A percentile compares a stretch with the other conserved stretches of the same genome.
phyloP scores from a whole-genome alignment of 2,329 filamentous ascomycete genomes.

The Colletotrichum lentis region DNA sequence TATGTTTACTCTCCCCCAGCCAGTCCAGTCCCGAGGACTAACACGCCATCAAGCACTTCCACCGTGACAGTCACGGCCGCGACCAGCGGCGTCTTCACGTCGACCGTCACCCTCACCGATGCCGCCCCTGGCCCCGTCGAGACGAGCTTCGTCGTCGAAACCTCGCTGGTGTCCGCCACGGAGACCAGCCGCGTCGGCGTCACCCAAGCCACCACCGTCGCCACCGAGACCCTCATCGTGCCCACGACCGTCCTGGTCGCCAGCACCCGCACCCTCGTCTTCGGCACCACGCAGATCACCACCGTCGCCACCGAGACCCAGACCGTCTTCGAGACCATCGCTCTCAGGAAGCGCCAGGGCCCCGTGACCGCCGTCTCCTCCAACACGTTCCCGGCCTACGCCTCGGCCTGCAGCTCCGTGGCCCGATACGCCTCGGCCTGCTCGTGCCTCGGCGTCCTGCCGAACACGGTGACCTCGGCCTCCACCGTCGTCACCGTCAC shows the following conservation, averaged over 20 bases:
- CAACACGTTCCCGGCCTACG: slow-evolving; percentile 39
- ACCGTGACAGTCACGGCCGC: slow-evolving; percentile 28
- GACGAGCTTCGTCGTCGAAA: slow-evolving; percentile 27
- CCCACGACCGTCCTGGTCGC: slow-evolving; percentile 31
- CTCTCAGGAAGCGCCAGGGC: slow-evolving; percentile 28
- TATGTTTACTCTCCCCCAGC: background rate
- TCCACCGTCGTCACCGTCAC: slow-evolving; percentile 29
- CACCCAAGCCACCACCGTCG: slow-evolving; percentile 25
- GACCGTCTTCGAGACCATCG: slow-evolving; percentile 30
- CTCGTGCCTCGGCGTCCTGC: slow-evolving; percentile 41
- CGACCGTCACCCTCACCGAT: slow-evolving; percentile 18
- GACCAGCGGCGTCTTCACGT: slow-evolving; percentile 33
- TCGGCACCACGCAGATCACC: slow-evolving; percentile 32
- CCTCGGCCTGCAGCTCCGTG: slow-evolving; percentile 40
- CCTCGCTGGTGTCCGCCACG: slow-evolving; percentile 4
- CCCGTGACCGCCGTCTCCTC: slow-evolving; percentile 6
- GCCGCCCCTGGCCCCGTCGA: slow-evolving; percentile 11
- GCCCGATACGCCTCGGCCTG: slow-evolving; percentile 42
- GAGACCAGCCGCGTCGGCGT: slow-evolving; percentile 15
- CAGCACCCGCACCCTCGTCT: slow-evolving; percentile 29
- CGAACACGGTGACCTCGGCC: slow-evolving; percentile 38
- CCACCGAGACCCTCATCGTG: slow-evolving; percentile 28
- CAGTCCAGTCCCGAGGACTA: background rate
- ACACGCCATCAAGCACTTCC: slow-evolving; percentile 18
- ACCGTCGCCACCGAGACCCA: slow-evolving; percentile 35